These are phyloP conservation scores for Emmonsiellopsis sp. DNA, from an alignment of 2,329 filamentous ascomycete genomes.

Conservation along the genomic window DNA sequence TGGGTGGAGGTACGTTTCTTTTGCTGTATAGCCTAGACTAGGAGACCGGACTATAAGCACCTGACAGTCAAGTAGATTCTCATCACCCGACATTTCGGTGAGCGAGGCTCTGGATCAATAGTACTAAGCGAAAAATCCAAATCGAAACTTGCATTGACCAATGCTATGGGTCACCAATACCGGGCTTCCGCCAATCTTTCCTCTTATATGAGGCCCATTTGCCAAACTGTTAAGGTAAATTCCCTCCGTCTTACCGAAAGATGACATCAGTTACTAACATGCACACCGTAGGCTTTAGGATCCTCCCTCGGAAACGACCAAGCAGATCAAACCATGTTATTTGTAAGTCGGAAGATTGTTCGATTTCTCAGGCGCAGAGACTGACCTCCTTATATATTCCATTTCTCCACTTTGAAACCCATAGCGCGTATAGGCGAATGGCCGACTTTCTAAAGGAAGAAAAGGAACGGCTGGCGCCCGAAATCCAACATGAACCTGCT, in stretches of 20 bases:
- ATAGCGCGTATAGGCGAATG: background rate
- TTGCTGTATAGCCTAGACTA: background rate
- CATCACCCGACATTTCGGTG: slow-evolving; percentile 1
- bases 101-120: background rate
- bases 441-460: background rate
- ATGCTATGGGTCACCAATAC: background rate
- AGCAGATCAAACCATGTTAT: slow-evolving; percentile 3
- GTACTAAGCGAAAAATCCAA: background rate
- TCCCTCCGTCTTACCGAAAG: background rate
- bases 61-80: background rate
- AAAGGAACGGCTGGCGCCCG: background rate
- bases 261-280: background rate
- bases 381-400: background rate
- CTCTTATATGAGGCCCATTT: slow-evolving; percentile 4
- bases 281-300: background rate
- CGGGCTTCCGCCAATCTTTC: slow-evolving; percentile 1
- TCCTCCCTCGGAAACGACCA: background rate
- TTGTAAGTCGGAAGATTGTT: background rate
- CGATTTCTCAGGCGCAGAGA: background rate
- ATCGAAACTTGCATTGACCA: slow-evolving; percentile 2
- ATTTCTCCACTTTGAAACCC: slow-evolving; percentile 4
- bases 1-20: slow-evolving; percentile 3
- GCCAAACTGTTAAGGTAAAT: slow-evolving; percentile 1
- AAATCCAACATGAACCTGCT: background rate
- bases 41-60: background rate